Evolutionary conservation across 768 basidiomycete genomes (phyloP), one percentile per base, ranked within the genome.

Genomic region (Pleurotus giganteus): DNA sequence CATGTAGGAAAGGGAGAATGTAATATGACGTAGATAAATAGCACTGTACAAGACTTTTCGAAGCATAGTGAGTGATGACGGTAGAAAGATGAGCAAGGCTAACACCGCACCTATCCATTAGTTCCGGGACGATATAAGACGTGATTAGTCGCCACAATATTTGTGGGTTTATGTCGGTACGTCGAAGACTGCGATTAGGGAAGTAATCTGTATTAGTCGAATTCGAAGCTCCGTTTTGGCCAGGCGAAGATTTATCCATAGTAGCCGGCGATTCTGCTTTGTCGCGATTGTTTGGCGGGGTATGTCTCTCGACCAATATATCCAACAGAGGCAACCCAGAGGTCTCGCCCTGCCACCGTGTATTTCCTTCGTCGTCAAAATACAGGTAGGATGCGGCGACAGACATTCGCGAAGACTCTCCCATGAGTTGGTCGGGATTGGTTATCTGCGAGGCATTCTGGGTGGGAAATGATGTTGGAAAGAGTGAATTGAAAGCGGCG

Each of bases 21-120:
- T 95, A 92, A 67, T 92, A 92, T n/a, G 93, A 89, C 36, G 94
- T 97, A 19, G 91, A 94, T 55, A 97, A 73, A 71, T 87, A 91
- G 68, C 85, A 89, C 63, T 89, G 89, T 2, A 91, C 88, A 56
- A 91, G 78, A 62, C 89, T 91, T 58, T 36, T 47, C 43, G 21
- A 57, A 27, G 54, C 23, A 46, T 34, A 39, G 53, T 62, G 21
- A 60, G 17, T 19, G 49, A 11, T 23, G 23, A 7, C 2, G 23
- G 58, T 49, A 26, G 46, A 52, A 23, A 24, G 32, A 29, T 49
- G 49, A 43, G 27, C 39, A 57, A 41, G 2, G 41, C 4, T 34
- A 64, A 65, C 53, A 67, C 66, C 77, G 63, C 61, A 91, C 94
- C 83, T 93, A 70, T 97, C 94, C 92, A 97, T 95, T 50, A 96